phyloP scores from a whole-genome alignment of 2,329 filamentous ascomycete species.

The Diplocarpon rosae region DNA sequence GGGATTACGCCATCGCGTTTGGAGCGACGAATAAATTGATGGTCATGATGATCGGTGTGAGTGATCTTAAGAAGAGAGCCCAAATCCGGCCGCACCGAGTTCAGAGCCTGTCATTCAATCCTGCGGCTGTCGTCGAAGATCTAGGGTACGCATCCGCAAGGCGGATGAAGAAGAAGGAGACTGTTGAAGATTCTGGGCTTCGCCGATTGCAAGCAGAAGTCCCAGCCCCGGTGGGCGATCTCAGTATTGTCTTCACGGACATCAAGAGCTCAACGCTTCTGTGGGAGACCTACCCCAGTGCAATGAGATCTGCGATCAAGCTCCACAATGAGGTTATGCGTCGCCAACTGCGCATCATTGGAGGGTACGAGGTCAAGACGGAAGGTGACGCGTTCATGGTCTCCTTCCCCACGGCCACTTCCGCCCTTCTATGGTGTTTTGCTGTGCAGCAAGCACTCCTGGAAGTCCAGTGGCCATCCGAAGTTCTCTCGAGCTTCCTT shows the following conservation, averaged over 20 bases:
- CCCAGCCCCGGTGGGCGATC: slow-evolving; percentile 78
- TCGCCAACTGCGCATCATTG: slow-evolving; percentile 81
- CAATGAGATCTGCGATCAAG: slow-evolving; percentile 94
- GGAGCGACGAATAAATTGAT: slow-evolving; percentile 92
- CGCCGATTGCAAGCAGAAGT: slow-evolving; percentile 83
- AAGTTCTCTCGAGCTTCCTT: slow-evolving; percentile 77
- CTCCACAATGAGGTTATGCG: slow-evolving; percentile 97
- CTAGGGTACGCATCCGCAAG: slow-evolving; percentile 52
- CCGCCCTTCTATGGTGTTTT: slow-evolving; percentile 91
- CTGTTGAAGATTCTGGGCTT: slow-evolving; percentile 72
- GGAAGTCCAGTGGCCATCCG: slow-evolving; percentile 84
- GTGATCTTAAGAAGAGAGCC: slow-evolving; percentile 79
- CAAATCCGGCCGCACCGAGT: slow-evolving; percentile 60
- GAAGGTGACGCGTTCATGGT: slow-evolving; percentile 99
- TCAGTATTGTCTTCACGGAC: slow-evolving; percentile 94
- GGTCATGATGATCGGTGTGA: slow-evolving; percentile 96
- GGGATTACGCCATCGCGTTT: slow-evolving; percentile 91
- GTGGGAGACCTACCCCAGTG: slow-evolving; percentile 90
- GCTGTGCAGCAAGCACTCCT: slow-evolving; percentile 82
- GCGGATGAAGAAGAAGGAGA: slow-evolving; percentile 50
- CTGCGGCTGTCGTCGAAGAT: slow-evolving; percentile 62
- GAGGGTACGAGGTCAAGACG: slow-evolving; percentile 97
- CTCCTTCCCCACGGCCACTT: slow-evolving; percentile 91
- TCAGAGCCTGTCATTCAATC: slow-evolving; percentile 69
- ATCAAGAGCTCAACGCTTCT: slow-evolving; percentile 96